A percentile compares a stretch with the other conserved stretches of the same genome.
phyloP scores from a whole-genome alignment of 2,329 filamentous ascomycete genomes.

The Lasiodiplodia hormozganensis region DNA sequence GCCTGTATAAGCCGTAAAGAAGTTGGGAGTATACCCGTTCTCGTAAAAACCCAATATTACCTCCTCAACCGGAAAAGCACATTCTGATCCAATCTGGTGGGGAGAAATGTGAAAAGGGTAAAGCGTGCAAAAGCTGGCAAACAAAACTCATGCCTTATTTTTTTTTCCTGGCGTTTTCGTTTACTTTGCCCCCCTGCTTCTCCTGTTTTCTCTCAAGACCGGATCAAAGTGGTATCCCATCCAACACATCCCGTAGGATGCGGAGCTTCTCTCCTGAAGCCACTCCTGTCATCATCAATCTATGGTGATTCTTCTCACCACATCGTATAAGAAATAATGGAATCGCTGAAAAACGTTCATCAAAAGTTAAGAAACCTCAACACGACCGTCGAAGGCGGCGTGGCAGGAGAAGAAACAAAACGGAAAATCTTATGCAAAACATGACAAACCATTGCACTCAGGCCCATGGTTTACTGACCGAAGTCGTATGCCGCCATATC shows the following conservation, averaged over 20 bases:
- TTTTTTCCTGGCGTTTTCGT: slow-evolving; percentile 21
- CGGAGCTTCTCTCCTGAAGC: background rate
- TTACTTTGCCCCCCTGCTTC: background rate
- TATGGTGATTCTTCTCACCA: slow-evolving; percentile 2
- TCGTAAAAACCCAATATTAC: slow-evolving; percentile 4
- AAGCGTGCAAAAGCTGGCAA: slow-evolving; percentile 21
- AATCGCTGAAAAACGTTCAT: slow-evolving; percentile 20
- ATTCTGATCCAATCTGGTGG: slow-evolving; percentile 18
- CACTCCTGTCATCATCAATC: background rate
- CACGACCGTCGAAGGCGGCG: slow-evolving; percentile 21
- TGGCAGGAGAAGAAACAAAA: slow-evolving; percentile 14
- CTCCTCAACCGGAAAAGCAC: background rate
- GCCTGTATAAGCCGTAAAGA: background rate
- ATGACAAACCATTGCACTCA: background rate
- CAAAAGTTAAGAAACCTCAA: slow-evolving; percentile 11
- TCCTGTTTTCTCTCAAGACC: slow-evolving; percentile 1
- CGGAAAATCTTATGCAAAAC: background rate
- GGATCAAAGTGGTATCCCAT: slow-evolving; percentile 2
- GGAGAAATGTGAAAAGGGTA: slow-evolving; percentile 6
- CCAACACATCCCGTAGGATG: background rate
- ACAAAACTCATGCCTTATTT: slow-evolving; percentile 4
- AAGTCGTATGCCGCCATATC: slow-evolving; percentile 25
- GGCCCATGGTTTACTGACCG: slow-evolving; percentile 3
- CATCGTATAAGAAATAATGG: slow-evolving; percentile 7
- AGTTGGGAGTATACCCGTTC: slow-evolving; percentile 15